Evolutionary conservation across 176 grass and related monocot genomes (phyloP).

Genomic region (Guadua angustifolia): DNA sequence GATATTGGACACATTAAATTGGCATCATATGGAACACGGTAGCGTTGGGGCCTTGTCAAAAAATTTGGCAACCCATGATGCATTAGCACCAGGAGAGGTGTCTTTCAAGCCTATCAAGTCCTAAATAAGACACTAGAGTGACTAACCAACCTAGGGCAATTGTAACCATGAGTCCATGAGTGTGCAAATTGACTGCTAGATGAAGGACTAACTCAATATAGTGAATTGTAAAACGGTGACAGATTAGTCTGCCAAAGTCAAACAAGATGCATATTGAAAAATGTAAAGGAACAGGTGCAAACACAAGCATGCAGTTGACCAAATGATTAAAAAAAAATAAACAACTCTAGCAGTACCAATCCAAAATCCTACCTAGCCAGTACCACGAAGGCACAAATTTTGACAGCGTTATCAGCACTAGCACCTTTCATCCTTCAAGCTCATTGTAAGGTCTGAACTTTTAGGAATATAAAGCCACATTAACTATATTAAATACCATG

Average conservation of each 20-base stretch:
- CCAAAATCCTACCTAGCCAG: not conserved
- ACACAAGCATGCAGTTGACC: constrained; percentile 25
- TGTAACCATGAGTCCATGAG: constrained; percentile 16
- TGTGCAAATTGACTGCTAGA: constrained; percentile 1
- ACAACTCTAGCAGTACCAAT: constrained; percentile 22
- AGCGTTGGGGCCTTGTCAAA: not conserved
- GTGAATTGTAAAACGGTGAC: not conserved
- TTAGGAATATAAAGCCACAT: constrained; percentile 20
- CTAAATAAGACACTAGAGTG: constrained; percentile 15
- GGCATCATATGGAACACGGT: not conserved
- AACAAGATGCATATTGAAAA: constrained; percentile 30
- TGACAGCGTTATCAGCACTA: constrained; percentile 30
- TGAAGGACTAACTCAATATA: constrained; percentile 15
- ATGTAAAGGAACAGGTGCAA: not conserved
- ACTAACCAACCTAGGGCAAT: constrained; percentile 7
- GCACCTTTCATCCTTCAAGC: constrained; percentile 14
- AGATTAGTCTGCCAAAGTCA: constrained; percentile 21
- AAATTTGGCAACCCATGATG: not conserved
- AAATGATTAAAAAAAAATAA: constrained; percentile 33
- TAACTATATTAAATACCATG: constrained; percentile 23
- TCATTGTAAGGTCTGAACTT: not conserved
- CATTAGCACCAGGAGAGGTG: constrained; percentile 6
- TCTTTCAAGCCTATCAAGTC: not conserved
- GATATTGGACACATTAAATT: not conserved
- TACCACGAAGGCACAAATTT: not conserved